Base-by-base conservation (phyloP, 768 basidiomycete genomes). In the Auriscalpium microsporum region DNA sequence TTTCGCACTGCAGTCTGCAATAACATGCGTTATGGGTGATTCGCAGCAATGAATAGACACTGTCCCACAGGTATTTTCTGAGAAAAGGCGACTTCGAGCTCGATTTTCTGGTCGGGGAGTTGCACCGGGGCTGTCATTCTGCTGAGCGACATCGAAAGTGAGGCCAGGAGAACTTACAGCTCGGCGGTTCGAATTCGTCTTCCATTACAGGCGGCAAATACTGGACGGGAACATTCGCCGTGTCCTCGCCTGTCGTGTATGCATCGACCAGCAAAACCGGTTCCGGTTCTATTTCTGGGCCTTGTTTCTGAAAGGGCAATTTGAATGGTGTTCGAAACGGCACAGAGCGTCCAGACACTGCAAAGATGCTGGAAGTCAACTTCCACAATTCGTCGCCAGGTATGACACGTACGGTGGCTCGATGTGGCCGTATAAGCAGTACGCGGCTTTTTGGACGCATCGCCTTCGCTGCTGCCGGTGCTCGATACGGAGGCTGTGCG, bases 11-110 rank as follows among this genome's bases (percentile, higher is more conserved):
- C 17, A 13, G 40, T 42, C 40, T 42, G 40, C 40, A 42, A 42
- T 13, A 13, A 14, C 40, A 17, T 17, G 17, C 40, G 40, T 5
- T 14, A 42, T 28, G 28, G 28, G 28, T 28, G 28, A 6, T 42
- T 42, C 40, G 14, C 40, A 17, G 17, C 40, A 42, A 42, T 42
- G 40, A 42, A 13, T 13, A 17, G 14, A 17, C 28, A 52, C 37
- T 14, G 9, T 40, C 62, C 47, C 28, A 78, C 76, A 0, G 71
- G 67, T 9, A 78, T 63, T 57, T 78, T 78, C n/a, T 59, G 69
- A 9, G 76, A 78, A 54, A 66, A 67, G 17, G 54, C 60, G 11
- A 44, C 52, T 35, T 78, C 75, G 1, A 76, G 62, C 48, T 74
- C 68, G 8, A 72, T 60, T n/a, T 64, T 33, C 2, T 71, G 61